These are phyloP conservation scores for Haplosporangium gracile DNA, from an alignment of 192 early-diverging fungal genomes.

Conservation along the genomic window DNA sequence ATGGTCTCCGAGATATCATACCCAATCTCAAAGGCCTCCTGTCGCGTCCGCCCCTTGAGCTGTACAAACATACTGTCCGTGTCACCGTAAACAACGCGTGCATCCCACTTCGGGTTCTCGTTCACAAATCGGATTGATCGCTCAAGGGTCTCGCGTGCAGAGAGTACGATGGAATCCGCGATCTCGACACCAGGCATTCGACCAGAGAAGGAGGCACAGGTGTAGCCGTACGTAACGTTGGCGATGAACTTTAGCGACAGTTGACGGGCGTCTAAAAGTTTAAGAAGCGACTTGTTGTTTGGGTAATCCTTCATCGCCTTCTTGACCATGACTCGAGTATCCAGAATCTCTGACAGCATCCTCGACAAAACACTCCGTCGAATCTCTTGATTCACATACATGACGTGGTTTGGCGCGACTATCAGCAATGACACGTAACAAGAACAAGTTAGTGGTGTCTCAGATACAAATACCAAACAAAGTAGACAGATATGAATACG, in stretches of 20 bases:
- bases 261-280: conserved; percentile 86
- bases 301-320: conserved; percentile 82
- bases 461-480: background rate
- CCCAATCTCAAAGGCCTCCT: conserved; percentile 86
- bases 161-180: conserved; percentile 92
- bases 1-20: conserved; percentile 84
- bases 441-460: background rate
- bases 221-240: conserved; percentile 95
- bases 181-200: conserved; percentile 93
- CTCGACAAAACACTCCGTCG: conserved; percentile 82
- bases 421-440: background rate
- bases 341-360: conserved; percentile 90
- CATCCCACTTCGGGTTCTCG: conserved; percentile 72
- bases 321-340: conserved; percentile 94
- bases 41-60: conserved; percentile 74
- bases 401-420: conserved; percentile 86
- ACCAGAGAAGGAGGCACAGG: conserved; percentile 86
- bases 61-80: conserved; percentile 94
- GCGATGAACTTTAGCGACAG: conserved; percentile 91
- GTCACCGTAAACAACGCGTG: conserved; percentile 92
- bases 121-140: conserved; percentile 77
- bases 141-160: conserved; percentile 88
- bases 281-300: conserved; percentile 67
- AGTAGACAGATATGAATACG: background rate
- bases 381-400: conserved; percentile 89